Base-by-base conservation (phyloP, 345 rosid genomes). In the Salix brachista region DNA sequence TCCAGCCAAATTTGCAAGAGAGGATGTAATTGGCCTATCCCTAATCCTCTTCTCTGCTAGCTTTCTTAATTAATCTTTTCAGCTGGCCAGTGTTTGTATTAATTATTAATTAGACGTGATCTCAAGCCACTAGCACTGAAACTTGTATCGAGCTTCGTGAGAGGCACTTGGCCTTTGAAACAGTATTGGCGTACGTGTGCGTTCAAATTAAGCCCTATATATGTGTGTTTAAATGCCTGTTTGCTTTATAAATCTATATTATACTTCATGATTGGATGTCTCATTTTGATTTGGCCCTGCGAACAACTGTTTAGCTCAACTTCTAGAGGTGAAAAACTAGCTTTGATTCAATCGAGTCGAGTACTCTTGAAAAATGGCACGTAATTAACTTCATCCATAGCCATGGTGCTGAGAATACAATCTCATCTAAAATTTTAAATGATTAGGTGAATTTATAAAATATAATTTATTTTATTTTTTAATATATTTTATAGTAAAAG, bases 1-100 rank as follows among this genome's bases (percentile, higher is more conserved):
- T 86, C 73, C 92, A 87, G 81, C 92, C 88, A 12, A 87, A 89
- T 75, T 77, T 89, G 74, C 90, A 89, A 71, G 89, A 87, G 64
- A 86, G 89, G 74, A 87, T 85, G 79, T 89, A 69, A 81, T n/a
- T 23, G 28, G 62, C 11, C 62, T 58, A 23, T n/a, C 62, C 28
- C 4, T 3, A 23, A 58, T 23, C 62, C 62, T 23, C 62, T 8
- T 18, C 60, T 36, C 0, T 2, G 0, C 2, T 58, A 9, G 6
- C 62, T 58, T 58, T 58, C 62, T 58, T 23, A n/a, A 58, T 12
- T 1, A 58, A 58, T 12, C 5, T n/a, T 58, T 23, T 23, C 62
- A 9, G 62, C 62, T n/a, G 4, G 23, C 28, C 62, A 58, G 62
- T 58, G 62, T n/a, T 58, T 58, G 62, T 58, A 10, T 23, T 58